A percentile compares a stretch with the other conserved stretches of the same genome.
phyloP scores from a whole-genome alignment of 1,284 basidiomycete genomes.

The Melampsora allii-populina region DNA sequence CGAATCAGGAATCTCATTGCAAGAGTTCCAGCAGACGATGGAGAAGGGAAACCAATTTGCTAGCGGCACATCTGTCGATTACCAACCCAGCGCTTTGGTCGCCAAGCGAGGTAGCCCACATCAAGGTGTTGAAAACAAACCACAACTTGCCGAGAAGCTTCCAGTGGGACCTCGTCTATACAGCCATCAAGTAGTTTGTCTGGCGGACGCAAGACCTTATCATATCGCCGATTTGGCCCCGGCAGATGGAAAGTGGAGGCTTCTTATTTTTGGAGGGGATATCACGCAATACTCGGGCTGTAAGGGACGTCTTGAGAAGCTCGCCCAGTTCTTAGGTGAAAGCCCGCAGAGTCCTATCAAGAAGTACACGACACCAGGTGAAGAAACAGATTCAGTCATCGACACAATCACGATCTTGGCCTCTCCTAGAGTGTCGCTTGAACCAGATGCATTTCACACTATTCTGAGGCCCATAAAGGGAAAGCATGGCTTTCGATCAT shows the following conservation, averaged over 20 bases:
- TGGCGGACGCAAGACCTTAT: slow-evolving; percentile 41
- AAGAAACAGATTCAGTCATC: slow-evolving; percentile 47
- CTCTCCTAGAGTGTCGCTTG: slow-evolving; percentile 45
- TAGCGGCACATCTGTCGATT: slow-evolving; percentile 50
- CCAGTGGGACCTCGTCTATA: slow-evolving; percentile 49
- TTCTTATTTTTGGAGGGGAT: slow-evolving; percentile 50
- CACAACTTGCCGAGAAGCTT: slow-evolving; percentile 47
- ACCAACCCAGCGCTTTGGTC: slow-evolving; percentile 47
- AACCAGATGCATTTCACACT: slow-evolving; percentile 45
- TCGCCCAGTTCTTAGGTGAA: slow-evolving; percentile 4
- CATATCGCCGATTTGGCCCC: slow-evolving; percentile 35
- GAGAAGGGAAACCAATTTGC: slow-evolving; percentile 6
- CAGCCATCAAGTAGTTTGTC: slow-evolving; percentile 40
- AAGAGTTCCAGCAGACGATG: slow-evolving; percentile 18
- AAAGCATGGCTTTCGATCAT: slow-evolving; percentile 45
- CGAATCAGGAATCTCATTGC: slow-evolving; percentile 17
- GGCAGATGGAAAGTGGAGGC: slow-evolving; percentile 39
- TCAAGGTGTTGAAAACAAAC: slow-evolving; percentile 44
- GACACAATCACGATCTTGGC: slow-evolving; percentile 49
- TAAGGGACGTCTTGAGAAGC: slow-evolving; percentile 30
- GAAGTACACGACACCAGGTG: slow-evolving; percentile 49
- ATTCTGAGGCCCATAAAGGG: slow-evolving; percentile 46
- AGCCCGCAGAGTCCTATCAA: slow-evolving; percentile 48
- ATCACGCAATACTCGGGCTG: slow-evolving; percentile 42
- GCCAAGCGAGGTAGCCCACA: slow-evolving; percentile 43